Base-by-base conservation (phyloP, 2,329 filamentous ascomycete genomes). In the Ophiobolus disseminans region DNA sequence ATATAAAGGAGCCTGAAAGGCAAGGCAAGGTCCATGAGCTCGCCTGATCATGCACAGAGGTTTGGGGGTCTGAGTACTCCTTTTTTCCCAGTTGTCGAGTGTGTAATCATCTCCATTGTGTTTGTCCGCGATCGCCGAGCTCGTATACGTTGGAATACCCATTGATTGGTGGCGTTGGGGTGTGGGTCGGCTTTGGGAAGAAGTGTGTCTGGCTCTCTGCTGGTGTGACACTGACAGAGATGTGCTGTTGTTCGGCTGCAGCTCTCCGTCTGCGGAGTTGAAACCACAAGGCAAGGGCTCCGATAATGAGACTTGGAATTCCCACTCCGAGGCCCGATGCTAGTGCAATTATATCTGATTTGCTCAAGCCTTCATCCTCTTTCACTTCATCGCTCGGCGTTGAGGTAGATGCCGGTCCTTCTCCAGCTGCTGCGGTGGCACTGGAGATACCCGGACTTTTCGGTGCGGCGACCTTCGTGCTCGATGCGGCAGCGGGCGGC, bases 321-420 rank as follows among this genome's bases (percentile, higher is more conserved):
- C 48, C 39, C 9, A 52, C 44, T 6, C 48, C 39, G 2, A 52
- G 28, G 5, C 48, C 44, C 14, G 40, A 40, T 10, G 11, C 44
- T 9, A 47, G 22, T 8, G 38, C 48, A 25, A 46, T 42, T 22
- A 50, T 34, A n/a, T 41, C 30, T 9, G 48, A 44, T 21, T 48
- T 52, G 32, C 34, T 47, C 26, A 52, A 38, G 6, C 40, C 48
- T n/a, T 47, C 34, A 25, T 44, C 35, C 28, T 45, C 32, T 13
- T 41, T 31, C 21, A n/a, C n/a, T n/a, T n/a, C n/a, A n/a, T n/a
- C n/a, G n/a, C n/a, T n/a, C n/a, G n/a, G n/a, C n/a, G n/a, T n/a
- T 26, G 22, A n/a, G 2, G 35, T 22, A n/a, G 10, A 11, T 38
- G 21, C 35, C 19, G 21, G 17, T 36, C n/a, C 17, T 19, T 10